These are phyloP conservation scores for Monilinia polystroma DNA, from an alignment of 2,329 filamentous ascomycete genomes.

Conservation along the genomic window DNA sequence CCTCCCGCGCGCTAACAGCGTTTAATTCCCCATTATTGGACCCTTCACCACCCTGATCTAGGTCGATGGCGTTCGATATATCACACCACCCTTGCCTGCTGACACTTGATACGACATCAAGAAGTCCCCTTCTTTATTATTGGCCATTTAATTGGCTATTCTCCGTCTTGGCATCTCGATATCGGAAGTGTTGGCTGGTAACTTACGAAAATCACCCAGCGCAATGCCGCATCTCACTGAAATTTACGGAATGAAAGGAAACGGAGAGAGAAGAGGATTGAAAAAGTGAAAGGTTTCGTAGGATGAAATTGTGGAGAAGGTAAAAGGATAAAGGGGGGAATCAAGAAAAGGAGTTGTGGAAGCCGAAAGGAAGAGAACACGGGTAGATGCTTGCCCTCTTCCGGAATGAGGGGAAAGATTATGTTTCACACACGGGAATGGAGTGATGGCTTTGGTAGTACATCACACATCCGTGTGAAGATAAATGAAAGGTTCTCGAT, in stretches of 20 bases:
- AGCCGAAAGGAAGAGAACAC: constrained; percentile 19
- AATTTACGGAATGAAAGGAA: constrained; percentile 12
- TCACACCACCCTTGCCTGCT: constrained; percentile 23
- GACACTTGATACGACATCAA: constrained; percentile 19
- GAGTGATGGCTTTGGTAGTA: constrained; percentile 20
- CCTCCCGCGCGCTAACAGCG: constrained; percentile 24
- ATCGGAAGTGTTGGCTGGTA: constrained; percentile 16
- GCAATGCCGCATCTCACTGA: constrained; percentile 5
- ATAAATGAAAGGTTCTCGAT: constrained; percentile 8
- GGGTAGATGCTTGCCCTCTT: constrained; percentile 15
- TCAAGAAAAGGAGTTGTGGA: constrained; percentile 19
- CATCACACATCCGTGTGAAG: constrained; percentile 15
- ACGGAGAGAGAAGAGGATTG: not conserved
- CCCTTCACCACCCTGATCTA: constrained; percentile 16
- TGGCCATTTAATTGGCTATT: constrained; percentile 12
- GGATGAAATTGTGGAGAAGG: constrained; percentile 5
- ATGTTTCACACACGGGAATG: constrained; percentile 23
- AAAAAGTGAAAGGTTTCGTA: not conserved
- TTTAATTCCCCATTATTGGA: constrained; percentile 23
- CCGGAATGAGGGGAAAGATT: constrained; percentile 17
- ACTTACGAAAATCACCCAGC: constrained; percentile 22
- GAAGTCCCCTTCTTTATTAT: not conserved
- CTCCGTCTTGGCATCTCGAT: constrained; percentile 21
- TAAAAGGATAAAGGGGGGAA: not conserved
- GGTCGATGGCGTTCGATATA: constrained; percentile 24